Percentiles rank a stretch among this genome's conserved stretches.
Evolutionary conservation across 2,329 filamentous ascomycete species (phyloP).

Genomic region (Monascus ruber): DNA sequence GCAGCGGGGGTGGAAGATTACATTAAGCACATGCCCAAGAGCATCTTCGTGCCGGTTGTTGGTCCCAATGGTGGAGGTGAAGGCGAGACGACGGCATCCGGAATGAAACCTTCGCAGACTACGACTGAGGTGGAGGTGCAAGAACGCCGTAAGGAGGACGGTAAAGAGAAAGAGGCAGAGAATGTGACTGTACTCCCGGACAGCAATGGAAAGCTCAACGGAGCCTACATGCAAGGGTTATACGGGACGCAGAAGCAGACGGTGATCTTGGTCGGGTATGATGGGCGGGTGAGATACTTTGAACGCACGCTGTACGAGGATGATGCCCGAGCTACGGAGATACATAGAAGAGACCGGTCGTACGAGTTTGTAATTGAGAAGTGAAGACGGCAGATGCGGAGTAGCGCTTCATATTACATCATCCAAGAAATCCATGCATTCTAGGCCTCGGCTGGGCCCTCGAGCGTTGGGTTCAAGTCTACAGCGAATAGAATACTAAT

Average conservation of each 20-base stretch:
- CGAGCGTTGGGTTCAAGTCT: too few species aligned
- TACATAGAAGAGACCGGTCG: slow-evolving; percentile 36
- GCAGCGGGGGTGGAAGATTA: slow-evolving; percentile 44
- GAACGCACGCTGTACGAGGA: slow-evolving; percentile 51
- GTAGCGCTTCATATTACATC: too few species aligned
- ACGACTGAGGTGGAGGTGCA: slow-evolving; percentile 6
- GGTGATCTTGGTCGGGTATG: slow-evolving; percentile 44
- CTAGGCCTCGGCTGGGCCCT: too few species aligned
- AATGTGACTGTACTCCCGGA: slow-evolving; percentile 10
- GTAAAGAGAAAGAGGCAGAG: slow-evolving; percentile 8
- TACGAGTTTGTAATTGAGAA: slow-evolving; percentile 24
- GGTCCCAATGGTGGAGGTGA: slow-evolving; percentile 16
- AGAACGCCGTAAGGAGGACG: slow-evolving; percentile 27
- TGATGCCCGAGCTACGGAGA: slow-evolving; percentile 36
- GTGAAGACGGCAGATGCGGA: not conserved
- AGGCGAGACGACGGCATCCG: slow-evolving; percentile 16
- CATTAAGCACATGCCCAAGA: slow-evolving; percentile 45
- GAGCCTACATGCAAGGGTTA: slow-evolving; percentile 34
- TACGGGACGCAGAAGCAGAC: slow-evolving; percentile 58
- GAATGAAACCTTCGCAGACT: not conserved
- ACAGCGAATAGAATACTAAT: too few species aligned
- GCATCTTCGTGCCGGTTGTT: slow-evolving; percentile 49
- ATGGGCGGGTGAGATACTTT: slow-evolving; percentile 49
- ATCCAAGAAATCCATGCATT: too few species aligned
- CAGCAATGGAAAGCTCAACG: slow-evolving; percentile 5